Evolutionary conservation across 768 basidiomycete genomes (phyloP).

Genomic region (Candolleomyces eurysporus): DNA sequence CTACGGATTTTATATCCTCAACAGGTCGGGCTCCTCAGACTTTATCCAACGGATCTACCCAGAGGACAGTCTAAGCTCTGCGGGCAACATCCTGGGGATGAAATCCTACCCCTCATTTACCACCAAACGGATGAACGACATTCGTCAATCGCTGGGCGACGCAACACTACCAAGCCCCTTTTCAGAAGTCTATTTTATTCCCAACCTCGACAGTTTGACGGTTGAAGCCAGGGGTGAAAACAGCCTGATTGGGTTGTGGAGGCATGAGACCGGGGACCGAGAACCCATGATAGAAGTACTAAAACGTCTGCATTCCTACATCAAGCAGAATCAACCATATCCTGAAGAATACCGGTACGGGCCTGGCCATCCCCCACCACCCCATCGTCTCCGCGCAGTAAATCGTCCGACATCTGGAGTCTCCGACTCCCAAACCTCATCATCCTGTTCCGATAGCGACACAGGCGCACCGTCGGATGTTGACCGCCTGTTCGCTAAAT

Average conservation of each 20-base stretch:
- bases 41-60: slow-evolving; percentile 73
- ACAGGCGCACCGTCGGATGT: slow-evolving; percentile 8
- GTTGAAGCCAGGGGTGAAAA: slow-evolving; percentile 53
- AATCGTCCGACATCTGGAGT: slow-evolving; percentile 27
- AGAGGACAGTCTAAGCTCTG: slow-evolving; percentile 68
- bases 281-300: slow-evolving; percentile 74
- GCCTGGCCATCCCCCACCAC: slow-evolving; percentile 63
- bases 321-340: slow-evolving; percentile 65
- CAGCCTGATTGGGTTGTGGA: slow-evolving; percentile 73
- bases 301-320: slow-evolving; percentile 62
- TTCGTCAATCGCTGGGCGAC: slow-evolving; percentile 29
- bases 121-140: slow-evolving; percentile 39
- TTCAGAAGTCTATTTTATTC: slow-evolving; percentile 46
- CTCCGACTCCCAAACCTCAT: slow-evolving; percentile 17
- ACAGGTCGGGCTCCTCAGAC: slow-evolving; percentile 77
- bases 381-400: slow-evolving; percentile 31
- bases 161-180: slow-evolving; percentile 41
- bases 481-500: slow-evolving; percentile 15
- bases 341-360: slow-evolving; percentile 73
- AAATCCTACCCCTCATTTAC: slow-evolving; percentile 74
- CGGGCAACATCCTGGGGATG: slow-evolving; percentile 69
- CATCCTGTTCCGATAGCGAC: slow-evolving; percentile 21
- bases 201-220: slow-evolving; percentile 41
- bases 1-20: slow-evolving; percentile 83
- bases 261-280: slow-evolving; percentile 63